phyloP scores from a whole-genome alignment of 805 yeast genomes.

The Yarrowia keelungensis region DNA sequence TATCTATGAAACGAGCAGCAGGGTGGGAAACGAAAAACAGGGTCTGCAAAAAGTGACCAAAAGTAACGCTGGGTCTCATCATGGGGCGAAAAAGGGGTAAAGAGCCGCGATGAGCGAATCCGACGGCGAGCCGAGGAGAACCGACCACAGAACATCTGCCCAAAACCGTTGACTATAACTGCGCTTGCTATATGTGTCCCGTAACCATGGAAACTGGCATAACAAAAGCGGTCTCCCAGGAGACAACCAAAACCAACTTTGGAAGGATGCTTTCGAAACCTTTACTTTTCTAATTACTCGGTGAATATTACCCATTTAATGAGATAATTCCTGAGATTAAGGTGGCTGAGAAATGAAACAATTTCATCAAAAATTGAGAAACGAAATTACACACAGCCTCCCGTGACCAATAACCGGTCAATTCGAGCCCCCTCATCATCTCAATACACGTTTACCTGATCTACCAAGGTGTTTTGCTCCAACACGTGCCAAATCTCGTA shows the following conservation, averaged over 20 bases:
- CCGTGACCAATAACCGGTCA: too few relatives aligned
- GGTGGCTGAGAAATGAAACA: background rate
- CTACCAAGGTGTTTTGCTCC: background rate
- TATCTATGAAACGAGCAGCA: slow-evolving; percentile 32
- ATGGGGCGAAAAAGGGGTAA: slow-evolving; percentile 11
- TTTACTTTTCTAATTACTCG: background rate
- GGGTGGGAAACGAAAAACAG: slow-evolving; percentile 12
- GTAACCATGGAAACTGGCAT: slow-evolving; percentile 27
- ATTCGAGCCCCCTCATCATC: background rate
- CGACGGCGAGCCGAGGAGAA: too few relatives aligned
- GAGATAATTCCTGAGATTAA: background rate
- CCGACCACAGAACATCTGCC: background rate
- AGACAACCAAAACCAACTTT: background rate
- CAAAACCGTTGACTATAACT: background rate
- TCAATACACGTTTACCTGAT: background rate
- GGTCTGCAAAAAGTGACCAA: background rate
- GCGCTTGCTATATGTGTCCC: background rate
- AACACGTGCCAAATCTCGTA: slow-evolving; percentile 18
- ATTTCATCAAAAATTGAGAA: background rate
- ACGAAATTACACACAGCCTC: background rate
- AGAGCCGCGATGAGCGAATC: background rate
- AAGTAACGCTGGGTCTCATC: slow-evolving; percentile 9
- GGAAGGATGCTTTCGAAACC: too few relatives aligned
- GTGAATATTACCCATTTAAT: slow-evolving; percentile 11
- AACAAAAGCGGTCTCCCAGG: slow-evolving; percentile 2